Evolutionary conservation across 805 yeast species (phyloP), one percentile per base, ranked within the genome.

Genomic region (Zygotorulaspora danielsina): DNA sequence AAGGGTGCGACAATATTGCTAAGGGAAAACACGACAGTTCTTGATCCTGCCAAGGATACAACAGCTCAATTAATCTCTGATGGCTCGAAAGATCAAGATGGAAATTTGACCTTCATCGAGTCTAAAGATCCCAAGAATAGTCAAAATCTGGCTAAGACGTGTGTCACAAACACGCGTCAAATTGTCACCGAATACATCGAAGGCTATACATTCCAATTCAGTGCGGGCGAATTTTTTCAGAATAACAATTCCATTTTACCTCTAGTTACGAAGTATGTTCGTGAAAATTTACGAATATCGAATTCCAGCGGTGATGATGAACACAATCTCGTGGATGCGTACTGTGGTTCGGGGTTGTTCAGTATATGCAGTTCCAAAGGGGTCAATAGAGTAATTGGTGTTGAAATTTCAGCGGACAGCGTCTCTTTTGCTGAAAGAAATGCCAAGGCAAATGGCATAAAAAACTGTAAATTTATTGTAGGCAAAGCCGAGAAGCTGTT

Each of bases 171-270:
- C 42, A 65, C 84, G 21, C 79, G 89, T 59, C 84, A 81, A 44
- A 78, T 85, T 36, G 93, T 90, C 38, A 77, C 78, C 6, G 97
- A 89, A 57, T 75, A 74, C 51, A 74, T 84, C 31, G 73, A 76
- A 43, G 95, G 90, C 2, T 78, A 72, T 61, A 74, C 79, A 36
- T 93, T 93, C 63, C 81, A 84, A 55, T 93, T 86, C 62, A 80
- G 88, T 21, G 97, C 97, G 0, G 95, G 96, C 40, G 96, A 89
- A 61, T 93, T 93, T 59, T 93, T 93, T 71, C 98, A 90, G 65
- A 90, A 90, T 66, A 90, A 90, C 65, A 89, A 88, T 62, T 81
- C 95, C 15, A 90, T 93, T 18, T 67, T 93, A 46, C 96, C 97
- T 2, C 61, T 69, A 2, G 94, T 93, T 13, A 83, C 95, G 4